Evolutionary conservation across 202 grass and related monocot genomes (phyloP), one percentile per base, ranked within the genome.

Genomic region (Setaria italica): DNA sequence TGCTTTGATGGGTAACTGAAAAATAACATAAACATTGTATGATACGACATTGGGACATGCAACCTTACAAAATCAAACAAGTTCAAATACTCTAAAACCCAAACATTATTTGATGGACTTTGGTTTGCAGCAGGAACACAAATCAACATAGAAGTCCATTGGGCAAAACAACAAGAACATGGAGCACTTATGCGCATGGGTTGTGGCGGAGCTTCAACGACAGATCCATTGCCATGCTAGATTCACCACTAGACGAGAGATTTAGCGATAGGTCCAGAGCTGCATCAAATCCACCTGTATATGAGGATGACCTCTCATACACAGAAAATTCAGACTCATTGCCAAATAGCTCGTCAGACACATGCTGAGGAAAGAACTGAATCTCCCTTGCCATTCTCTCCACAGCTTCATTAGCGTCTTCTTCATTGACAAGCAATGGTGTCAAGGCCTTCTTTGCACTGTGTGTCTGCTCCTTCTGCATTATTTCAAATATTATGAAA

Each of bases 1-100:
- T 67, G 13, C 6, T 10, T 67, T 76, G 62, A 72, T 35, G 46
- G 46, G 67, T 56, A 80, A 85, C 35, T 16, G 29, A 48, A 85
- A 83, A 76, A 69, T 62, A 63, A 41, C 1, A 20, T 56, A 41
- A 85, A 15, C 45, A 66, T n/a, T 35, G 1, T 4, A 80, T 50
- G 45, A 66, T 29, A 37, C 14, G 15, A 13, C 5, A n/a, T 3
- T 19, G 33, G 11, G 5, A 50, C 45, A 65, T 20, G 58, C 29
- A 30, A 79, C 9, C 15, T 37, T 53, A 67, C 16, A 66, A 67
- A 80, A 21, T 37, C 78, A 3, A 42, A 69, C 19, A 80, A 77
- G 54, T 60, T 57, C 48, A 15, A 9, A 68, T 33, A 51, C 16
- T 9, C 10, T 8, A 13, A 47, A 41, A 16, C 17, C 30, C 8